A percentile compares a stretch with the other conserved stretches of the same genome.
Conservation (phyloP, 495 filamentous ascomycete species). For the Parathielavia hyrcaniae region DNA sequence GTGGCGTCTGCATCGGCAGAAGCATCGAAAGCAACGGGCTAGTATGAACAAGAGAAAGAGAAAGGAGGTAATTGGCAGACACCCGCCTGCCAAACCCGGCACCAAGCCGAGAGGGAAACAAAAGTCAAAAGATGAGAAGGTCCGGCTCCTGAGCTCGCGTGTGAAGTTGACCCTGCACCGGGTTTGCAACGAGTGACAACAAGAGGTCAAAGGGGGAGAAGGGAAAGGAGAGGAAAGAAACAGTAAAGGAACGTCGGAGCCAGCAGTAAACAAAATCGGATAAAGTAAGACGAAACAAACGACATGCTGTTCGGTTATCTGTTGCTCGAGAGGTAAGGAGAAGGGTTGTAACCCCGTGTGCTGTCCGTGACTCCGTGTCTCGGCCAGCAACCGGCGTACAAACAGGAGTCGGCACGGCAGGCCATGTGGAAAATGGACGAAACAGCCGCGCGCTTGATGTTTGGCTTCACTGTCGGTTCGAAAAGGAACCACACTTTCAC, state of each 20-base stretch:
- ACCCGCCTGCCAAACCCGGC: conserved; percentile 13
- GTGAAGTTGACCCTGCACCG: conserved; percentile 4
- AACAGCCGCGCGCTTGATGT: too few relatives aligned
- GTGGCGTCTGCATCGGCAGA: conserved; percentile 31
- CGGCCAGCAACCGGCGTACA: conserved; percentile 4
- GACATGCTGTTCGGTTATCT: too few relatives aligned
- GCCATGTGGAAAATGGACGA: too few relatives aligned
- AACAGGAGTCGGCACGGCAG: too few relatives aligned
- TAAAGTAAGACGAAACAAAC: conserved; percentile 1
- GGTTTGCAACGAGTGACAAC: conserved; percentile 8
- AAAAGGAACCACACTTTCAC: too few relatives aligned
- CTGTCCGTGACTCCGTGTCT: too few relatives aligned
- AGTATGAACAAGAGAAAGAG: conserved; percentile 8
- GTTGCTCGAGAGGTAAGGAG: too few relatives aligned
- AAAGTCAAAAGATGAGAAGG: conserved; percentile 8
- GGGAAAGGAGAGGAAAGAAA: conserved; percentile 10
- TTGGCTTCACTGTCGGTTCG: too few relatives aligned
- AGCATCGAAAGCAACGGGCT: background rate
- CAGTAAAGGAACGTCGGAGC: conserved; percentile 16
- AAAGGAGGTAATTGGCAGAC: conserved; percentile 6
- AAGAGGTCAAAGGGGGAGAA: conserved; percentile 6
- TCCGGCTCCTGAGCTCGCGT: conserved; percentile 16
- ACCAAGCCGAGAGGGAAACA: conserved; percentile 5
- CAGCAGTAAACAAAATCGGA: conserved; percentile 4
- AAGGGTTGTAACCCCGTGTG: too few relatives aligned